Base-by-base conservation (phyloP, 768 basidiomycete species). In the Auriscalpium vulgare region DNA sequence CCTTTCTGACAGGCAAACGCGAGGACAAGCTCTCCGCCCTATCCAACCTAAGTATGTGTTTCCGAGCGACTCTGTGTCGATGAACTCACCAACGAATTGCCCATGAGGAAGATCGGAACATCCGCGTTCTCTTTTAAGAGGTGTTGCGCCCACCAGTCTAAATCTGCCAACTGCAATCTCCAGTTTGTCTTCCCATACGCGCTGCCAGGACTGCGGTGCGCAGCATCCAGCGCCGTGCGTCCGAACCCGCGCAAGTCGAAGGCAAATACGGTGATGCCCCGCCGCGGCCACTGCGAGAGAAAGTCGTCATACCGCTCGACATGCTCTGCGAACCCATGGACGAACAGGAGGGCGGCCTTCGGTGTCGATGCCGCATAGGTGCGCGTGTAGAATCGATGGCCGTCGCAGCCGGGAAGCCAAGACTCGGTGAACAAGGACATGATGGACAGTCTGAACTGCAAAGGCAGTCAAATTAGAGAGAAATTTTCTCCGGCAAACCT, bases 171-270 rank as follows among this genome's bases (percentile, higher is more conserved):
- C 68, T 89, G 87, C 50, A 79, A 74, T 40, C 72, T 77, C 70
- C 72, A 73, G 58, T 77, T 79, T 3, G 86, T 89, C 73, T 82
- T 82, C 1, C 77, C 86, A 62, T 85, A 89, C 11, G 75, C 60
- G 57, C 80, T 81, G 69, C 76, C 82, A 58, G 79, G 67, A 8
- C 55, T 62, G 8, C 37, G 10, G 44, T 59, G 21, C 57, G 73
- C 71, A n/a, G 64, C 66, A 65, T 91, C 88, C 56, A 76, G 75
- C 1, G 81, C 87, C 2, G 89, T 91, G 48, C 78, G 74, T 1
- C 91, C 91, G 61, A 84, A 92, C 0, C 91, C 90, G 49, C 90
- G 81, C 69, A 87, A 84, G 73, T 91, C 90, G 63, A 79, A 86
- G 0, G 87, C 70, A 62, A 91, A 89, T 38, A 91, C 75, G 10